Evolutionary conservation across 805 yeast species (phyloP), one percentile per base, ranked within the genome.

Genomic region (Kodamaea restingae): DNA sequence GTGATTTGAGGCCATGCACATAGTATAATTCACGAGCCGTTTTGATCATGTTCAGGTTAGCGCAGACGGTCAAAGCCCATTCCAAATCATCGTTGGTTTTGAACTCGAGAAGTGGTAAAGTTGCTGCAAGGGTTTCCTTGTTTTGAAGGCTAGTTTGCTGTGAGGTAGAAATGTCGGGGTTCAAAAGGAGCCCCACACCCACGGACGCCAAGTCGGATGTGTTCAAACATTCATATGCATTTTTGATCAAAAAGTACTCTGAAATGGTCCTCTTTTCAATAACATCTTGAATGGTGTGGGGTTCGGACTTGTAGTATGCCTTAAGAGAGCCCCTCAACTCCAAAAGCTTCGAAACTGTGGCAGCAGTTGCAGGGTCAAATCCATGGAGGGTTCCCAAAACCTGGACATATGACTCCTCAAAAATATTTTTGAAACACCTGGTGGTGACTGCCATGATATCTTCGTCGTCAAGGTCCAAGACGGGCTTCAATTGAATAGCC

Each of bases 31-130:
- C 65, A 41, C 70, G 70, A 0, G 84, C 78, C 9, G 84, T 78
- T 6, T 70, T 61, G n/a, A 78, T 68, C 30, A 84, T 56, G 49
- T 74, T 76, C 55, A 84, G 66, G 48, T 80, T 73, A 9, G 88
- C 84, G 62, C 91, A 83, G 4, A 84, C 66, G 2, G 86, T 75
- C 37, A 84, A 62, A 32, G 81, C 75, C 91, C 91, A 84, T 56
- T 84, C 93, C 44, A 82, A 69, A 54, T 84, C 95, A 54, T 84
- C 90, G 52, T 80, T 82, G 7, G 81, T 80, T 39, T 71, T 62
- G 51, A 79, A 80, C 32, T 79, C 68, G 52, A 67, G 84, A 15
- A 70, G 71, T 4, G 87, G 86, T 25, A 84, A 60, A 35, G 76
- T 69, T 43, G 77, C 80, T 3, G 77, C 70, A 25, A 84, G 68